Conservation (phyloP, 2,329 filamentous ascomycete genomes). For the Colletotrichum sp. region DNA sequence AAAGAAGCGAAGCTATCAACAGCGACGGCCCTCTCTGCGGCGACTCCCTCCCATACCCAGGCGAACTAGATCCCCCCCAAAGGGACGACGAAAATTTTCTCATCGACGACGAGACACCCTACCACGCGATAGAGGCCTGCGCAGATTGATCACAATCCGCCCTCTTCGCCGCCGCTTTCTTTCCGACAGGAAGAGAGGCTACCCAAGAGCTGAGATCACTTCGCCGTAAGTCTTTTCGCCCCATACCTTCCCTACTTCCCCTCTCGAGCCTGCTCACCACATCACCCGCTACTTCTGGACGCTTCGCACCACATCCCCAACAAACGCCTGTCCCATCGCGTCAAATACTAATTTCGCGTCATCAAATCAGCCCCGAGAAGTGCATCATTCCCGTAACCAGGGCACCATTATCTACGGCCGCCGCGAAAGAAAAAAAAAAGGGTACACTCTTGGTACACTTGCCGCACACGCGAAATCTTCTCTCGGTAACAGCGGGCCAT, state of each 20-base stretch:
- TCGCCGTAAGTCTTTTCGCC: slow-evolving; percentile 15
- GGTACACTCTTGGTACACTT: neutral
- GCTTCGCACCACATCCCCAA: neutral
- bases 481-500: slow-evolving; percentile 42
- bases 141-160: neutral
- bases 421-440: neutral
- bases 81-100: slow-evolving; percentile 20
- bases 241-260: neutral
- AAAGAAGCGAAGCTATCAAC: slow-evolving; percentile 21
- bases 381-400: slow-evolving; percentile 24
- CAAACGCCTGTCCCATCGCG: neutral
- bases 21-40: slow-evolving; percentile 16
- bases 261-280: slow-evolving; percentile 7
- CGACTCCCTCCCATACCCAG: slow-evolving; percentile 11
- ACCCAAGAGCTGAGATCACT: slow-evolving; percentile 24
- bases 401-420: slow-evolving; percentile 19
- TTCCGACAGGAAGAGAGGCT: slow-evolving; percentile 10
- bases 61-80: slow-evolving; percentile 19
- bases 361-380: slow-evolving; percentile 13
- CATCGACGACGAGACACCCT: slow-evolving; percentile 15
- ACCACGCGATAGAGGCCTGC: neutral
- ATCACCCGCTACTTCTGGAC: neutral
- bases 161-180: slow-evolving; percentile 1
- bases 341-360: neutral
- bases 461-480: slow-evolving; percentile 14